Evolutionary conservation across 2,329 filamentous ascomycete genomes (phyloP).

Genomic region (Beauveria sp.): DNA sequence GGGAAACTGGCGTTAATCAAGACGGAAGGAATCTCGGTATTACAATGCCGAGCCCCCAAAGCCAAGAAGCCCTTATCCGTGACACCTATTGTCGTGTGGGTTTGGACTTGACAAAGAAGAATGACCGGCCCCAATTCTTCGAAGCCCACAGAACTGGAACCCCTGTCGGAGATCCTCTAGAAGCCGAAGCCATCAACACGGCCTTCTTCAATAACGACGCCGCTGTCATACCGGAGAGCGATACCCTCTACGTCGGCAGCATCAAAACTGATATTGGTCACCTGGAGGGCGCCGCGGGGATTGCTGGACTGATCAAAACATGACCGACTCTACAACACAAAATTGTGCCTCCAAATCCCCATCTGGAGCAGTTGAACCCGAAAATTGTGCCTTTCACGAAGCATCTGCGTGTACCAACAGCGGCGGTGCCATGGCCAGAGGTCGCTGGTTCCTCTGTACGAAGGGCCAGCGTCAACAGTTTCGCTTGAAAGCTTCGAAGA

Average conservation of each 20-base stretch:
- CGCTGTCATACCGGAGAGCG: neutral
- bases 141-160: conserved; percentile 30
- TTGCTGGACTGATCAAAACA: conserved; percentile 40
- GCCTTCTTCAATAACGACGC: conserved; percentile 27
- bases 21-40: conserved; percentile 49
- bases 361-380: conserved; percentile 39
- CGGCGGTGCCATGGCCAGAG: conserved; percentile 7
- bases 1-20: conserved; percentile 41
- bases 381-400: conserved; percentile 24
- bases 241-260: conserved; percentile 29
- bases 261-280: conserved; percentile 42
- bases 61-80: conserved; percentile 32
- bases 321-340: conserved; percentile 37
- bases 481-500: conserved; percentile 27
- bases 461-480: conserved; percentile 32
- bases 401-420: conserved; percentile 14
- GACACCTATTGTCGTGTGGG: conserved; percentile 30
- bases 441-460: neutral
- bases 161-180: conserved; percentile 39
- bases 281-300: conserved; percentile 37
- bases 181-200: conserved; percentile 37
- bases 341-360: conserved; percentile 37
- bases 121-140: conserved; percentile 32
- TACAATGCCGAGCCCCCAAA: conserved; percentile 42
- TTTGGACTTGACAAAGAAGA: conserved; percentile 22